Base-by-base conservation (phyloP, 345 rosid genomes). In the Schrenkiella parvula region DNA sequence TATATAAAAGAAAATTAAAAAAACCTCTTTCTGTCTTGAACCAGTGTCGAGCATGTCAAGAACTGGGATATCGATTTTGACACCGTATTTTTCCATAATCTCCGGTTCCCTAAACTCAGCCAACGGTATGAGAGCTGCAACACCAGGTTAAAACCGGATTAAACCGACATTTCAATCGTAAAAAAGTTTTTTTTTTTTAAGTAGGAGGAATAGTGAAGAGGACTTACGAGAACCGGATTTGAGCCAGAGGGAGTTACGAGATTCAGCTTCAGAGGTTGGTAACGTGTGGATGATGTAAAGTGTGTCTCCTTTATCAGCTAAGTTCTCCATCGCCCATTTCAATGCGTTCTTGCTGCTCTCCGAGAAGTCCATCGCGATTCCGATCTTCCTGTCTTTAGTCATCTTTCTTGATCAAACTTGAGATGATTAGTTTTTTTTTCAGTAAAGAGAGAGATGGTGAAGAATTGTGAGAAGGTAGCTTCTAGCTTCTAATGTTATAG, bases 331-430 rank as follows among this genome's bases (percentile, higher is more conserved):
- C 3, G 98, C 92, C 99, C 99, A 95, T 65, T 79, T 61, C 5
- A 95, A 83, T 71, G 99, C 99, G 60, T 76, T 75, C 82, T 89
- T 95, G 93, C 99, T 95, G 87, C 96, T 88, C 37, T 51, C 73
- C 0, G 99, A 95, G 88, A 89, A 95, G 66, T 95, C 99, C 98
- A 95, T 75, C 6, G 97, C 98, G 73, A 92, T 83, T 1, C 98
- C 98, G 7, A 89, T 78, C 26, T 47, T 88, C 76, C 87, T 86
- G 29, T 87, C 96, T 14, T 83, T 83, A 2, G 79, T 34, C 91
- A 92, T 87, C 79, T 78, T 88, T 56, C 60, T 67, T 34, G 44
- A 32, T 56, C 25, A 18, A 44, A 23, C 37, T 28, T 54, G 42
- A 32, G 42, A 32, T 44, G 14, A n/a, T n/a, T n/a, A 31, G 42